Percentiles rank a stretch among this genome's conserved stretches.
Evolutionary conservation across 2,329 filamentous ascomycete species (phyloP).

Genomic region (Cladosporium sphaerospermum): DNA sequence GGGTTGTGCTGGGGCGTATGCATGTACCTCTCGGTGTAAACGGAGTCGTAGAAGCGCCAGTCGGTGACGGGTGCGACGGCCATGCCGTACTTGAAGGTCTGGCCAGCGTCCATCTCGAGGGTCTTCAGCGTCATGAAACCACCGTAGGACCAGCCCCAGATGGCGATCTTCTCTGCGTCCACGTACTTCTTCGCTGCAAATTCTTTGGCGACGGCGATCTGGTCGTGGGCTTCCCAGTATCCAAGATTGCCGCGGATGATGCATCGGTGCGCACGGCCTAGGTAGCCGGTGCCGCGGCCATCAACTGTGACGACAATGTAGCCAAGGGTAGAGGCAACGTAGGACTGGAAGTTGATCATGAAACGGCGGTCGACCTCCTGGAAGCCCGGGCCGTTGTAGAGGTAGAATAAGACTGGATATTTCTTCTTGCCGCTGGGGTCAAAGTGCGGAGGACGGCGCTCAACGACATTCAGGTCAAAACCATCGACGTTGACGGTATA

Average conservation of each 20-base stretch:
- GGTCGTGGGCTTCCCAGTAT: conserved; percentile 76
- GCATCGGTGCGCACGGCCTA: conserved; percentile 76
- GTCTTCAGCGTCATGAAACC: conserved; percentile 95
- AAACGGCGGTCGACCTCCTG: conserved; percentile 80
- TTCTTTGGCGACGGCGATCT: conserved; percentile 81
- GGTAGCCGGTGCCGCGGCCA: conserved; percentile 84
- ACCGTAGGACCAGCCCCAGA: conserved; percentile 98
- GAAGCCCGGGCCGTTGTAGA: conserved; percentile 92
- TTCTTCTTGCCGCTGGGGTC: conserved; percentile 60
- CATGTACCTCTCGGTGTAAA: conserved; percentile 98
- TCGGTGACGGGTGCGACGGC: conserved; percentile 97
- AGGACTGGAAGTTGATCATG: conserved; percentile 81
- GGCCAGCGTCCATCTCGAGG: conserved; percentile 80
- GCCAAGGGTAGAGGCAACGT: conserved; percentile 74
- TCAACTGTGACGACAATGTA: conserved; percentile 96
- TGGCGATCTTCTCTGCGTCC: conserved; percentile 73
- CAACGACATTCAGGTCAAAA: conserved; percentile 65
- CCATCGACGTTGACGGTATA: conserved; percentile 79
- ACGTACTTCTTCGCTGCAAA: conserved; percentile 80
- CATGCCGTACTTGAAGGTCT: conserved; percentile 94
- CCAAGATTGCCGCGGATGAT: conserved; percentile 79
- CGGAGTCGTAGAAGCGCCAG: conserved; percentile 88
- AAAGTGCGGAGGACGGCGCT: conserved; percentile 86
- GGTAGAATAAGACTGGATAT: conserved; percentile 90
- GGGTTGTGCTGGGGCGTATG: conserved; percentile 80